Conservation (phyloP, 2,329 filamentous ascomycete genomes). For the Pseudovirgaria hyperparasitica region DNA sequence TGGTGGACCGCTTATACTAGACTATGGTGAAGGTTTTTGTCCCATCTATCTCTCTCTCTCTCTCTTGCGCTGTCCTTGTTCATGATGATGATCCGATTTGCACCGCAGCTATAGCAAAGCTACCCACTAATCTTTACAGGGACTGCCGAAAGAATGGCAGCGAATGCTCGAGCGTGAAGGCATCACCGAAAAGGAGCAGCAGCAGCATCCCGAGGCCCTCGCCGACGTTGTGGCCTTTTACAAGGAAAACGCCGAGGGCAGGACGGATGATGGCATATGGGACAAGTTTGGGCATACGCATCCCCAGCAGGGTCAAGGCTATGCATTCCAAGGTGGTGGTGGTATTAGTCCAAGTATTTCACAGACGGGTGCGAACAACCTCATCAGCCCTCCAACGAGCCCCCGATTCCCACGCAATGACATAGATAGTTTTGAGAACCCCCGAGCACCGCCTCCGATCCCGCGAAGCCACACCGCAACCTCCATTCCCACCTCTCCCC, state of each 20-base stretch:
- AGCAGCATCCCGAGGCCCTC: slow-evolving; percentile 90
- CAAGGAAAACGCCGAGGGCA: slow-evolving; percentile 78
- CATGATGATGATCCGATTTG: background rate
- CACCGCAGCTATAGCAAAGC: slow-evolving; percentile 1
- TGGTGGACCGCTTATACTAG: slow-evolving; percentile 3
- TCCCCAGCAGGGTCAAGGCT: slow-evolving; percentile 39
- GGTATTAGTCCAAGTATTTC: too few relatives aligned
- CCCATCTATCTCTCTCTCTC: too few relatives aligned
- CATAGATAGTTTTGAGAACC: slow-evolving; percentile 94
- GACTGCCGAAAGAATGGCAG: slow-evolving; percentile 96
- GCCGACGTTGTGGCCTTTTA: slow-evolving; percentile 95
- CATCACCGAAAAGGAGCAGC: slow-evolving; percentile 89
- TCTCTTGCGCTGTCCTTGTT: slow-evolving; percentile 1
- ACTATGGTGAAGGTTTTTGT: too few relatives aligned
- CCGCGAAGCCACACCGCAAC: slow-evolving; percentile 36
- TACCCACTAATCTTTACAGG: slow-evolving; percentile 39
- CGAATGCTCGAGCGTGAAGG: slow-evolving; percentile 88
- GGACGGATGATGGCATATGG: slow-evolving; percentile 74
- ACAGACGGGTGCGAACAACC: slow-evolving; percentile 23
- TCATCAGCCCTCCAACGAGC: slow-evolving; percentile 69
- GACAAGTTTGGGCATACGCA: slow-evolving; percentile 92
- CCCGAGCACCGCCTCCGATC: slow-evolving; percentile 81
- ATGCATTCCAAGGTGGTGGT: slow-evolving; percentile 22
- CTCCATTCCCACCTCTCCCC: slow-evolving; percentile 30
- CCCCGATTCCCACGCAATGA: slow-evolving; percentile 80